phyloP scores from a whole-genome alignment of 2,329 filamentous ascomycete species.

The Bipolaris sorokiniana region DNA sequence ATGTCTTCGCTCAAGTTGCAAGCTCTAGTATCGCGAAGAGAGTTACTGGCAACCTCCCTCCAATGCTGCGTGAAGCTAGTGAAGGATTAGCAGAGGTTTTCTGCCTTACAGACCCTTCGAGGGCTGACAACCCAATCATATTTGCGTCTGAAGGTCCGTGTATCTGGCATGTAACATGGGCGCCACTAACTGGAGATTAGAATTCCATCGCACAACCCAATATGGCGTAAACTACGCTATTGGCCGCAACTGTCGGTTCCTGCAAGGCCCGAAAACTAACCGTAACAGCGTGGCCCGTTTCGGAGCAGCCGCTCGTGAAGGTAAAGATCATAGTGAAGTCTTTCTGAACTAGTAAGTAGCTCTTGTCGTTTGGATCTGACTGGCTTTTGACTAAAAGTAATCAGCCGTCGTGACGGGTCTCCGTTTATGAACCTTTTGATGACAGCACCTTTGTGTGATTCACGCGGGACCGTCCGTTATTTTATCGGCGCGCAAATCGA shows the following conservation, averaged over 20 bases:
- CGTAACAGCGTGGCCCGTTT: slow-evolving; percentile 67
- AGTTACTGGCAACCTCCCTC: slow-evolving; percentile 70
- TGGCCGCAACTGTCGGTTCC: slow-evolving; percentile 77
- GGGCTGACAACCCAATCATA: slow-evolving; percentile 76
- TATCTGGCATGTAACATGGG: background rate
- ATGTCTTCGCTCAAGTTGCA: slow-evolving; percentile 72
- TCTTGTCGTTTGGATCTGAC: background rate
- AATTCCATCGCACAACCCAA: slow-evolving; percentile 76
- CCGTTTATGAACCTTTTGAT: slow-evolving; percentile 80
- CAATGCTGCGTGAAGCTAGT: slow-evolving; percentile 69
- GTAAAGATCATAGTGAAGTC: slow-evolving; percentile 74
- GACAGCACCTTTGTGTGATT: slow-evolving; percentile 74
- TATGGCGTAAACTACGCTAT: slow-evolving; percentile 76
- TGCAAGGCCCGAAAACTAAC: slow-evolving; percentile 76
- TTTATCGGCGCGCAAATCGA: slow-evolving; percentile 77
- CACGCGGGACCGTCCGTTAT: slow-evolving; percentile 69
- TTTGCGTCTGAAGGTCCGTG: slow-evolving; percentile 73
- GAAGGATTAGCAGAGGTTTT: slow-evolving; percentile 79
- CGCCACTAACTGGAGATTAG: slow-evolving; percentile 49
- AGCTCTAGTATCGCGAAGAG: slow-evolving; percentile 70
- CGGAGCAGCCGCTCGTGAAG: slow-evolving; percentile 64
- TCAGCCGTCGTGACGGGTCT: slow-evolving; percentile 72
- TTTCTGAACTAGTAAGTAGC: slow-evolving; percentile 72
- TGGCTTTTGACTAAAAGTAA: slow-evolving; percentile 10
- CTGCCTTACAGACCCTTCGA: slow-evolving; percentile 75